Base-by-base conservation (phyloP, 2,329 filamentous ascomycete genomes). In the Cercospora brassicicola region DNA sequence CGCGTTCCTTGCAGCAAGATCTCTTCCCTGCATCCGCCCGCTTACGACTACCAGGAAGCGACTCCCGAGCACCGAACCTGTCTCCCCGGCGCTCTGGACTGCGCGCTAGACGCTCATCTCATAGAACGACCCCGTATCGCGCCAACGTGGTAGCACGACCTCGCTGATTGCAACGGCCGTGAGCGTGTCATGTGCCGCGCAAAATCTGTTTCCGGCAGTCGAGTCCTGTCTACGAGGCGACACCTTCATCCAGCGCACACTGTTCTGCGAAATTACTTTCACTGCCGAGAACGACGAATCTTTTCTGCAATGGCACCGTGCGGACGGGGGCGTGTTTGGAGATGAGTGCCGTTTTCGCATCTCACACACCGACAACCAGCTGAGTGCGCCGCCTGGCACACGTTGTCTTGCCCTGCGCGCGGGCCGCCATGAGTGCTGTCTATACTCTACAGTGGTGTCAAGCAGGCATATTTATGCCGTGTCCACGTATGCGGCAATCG, bases 1-100 rank as follows among this genome's bases (percentile, higher is more conserved):
- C 53, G 53, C 53, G 20, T 57, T 57, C 53, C 53, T 57, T 57
- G 53, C 53, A 57, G 53, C 53, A 33, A 57, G 53, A 57, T 57
- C 53, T 57, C 53, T 33, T 57, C 53, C 53, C 53, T 57, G 26
- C 53, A 57, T 57, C 26, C 53, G 30, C 53, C 53, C 13, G 53
- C 26, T n/a, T 42, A 42, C 36, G 15, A 42, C 36, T n/a, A 42
- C 36, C 36, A 42, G 36, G 36, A 15, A 42, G 36, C 36, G 36
- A 23, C 45, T 51, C 18, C 18, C 18, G 18, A 51, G 45, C 45
- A 20, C 18, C 42, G 42, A 48, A 23, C 23, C n/a, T 31, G 53
- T 28, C 53, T 26, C 23, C 26, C 13, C 53, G 53, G 3, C 26
- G 53, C 53, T 57, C 53, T 57, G 53, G 53, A 57, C 53, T 30